A percentile compares a stretch with the other conserved stretches of the same genome.
Conservation (phyloP, 305 asterid genomes). For the Solanum hybrid region DNA sequence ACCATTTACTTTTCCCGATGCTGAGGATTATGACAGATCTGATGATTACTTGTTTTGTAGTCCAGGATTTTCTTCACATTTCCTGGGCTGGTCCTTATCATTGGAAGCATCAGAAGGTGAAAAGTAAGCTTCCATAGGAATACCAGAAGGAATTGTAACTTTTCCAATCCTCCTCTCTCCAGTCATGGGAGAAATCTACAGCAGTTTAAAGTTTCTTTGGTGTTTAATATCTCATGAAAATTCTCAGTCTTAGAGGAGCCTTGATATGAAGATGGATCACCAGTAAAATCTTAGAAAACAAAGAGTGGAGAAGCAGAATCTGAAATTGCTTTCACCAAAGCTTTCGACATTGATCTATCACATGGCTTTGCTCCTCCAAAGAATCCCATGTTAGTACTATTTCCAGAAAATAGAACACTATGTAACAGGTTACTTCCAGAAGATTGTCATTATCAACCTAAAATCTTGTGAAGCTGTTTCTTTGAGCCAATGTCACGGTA, state of each 20-base stretch:
- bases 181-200: neutral
- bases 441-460: conserved; percentile 93
- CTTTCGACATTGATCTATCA: conserved; percentile 39
- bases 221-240: neutral
- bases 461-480: conserved; percentile 79
- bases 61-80: conserved; percentile 53
- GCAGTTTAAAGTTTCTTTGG: neutral
- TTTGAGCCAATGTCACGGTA: conserved; percentile 70
- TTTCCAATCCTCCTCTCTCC: neutral
- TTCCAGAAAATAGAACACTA: conserved; percentile 60
- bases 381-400: conserved; percentile 65
- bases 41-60: conserved; percentile 61
- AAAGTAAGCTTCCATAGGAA: conserved; percentile 34
- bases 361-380: conserved; percentile 66
- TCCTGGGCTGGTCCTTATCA: conserved; percentile 97
- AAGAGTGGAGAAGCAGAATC: conserved; percentile 43
- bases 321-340: conserved; percentile 58
- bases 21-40: conserved; percentile 45
- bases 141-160: neutral
- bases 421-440: conserved; percentile 78
- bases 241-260: conserved; percentile 36
- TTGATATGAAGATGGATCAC: conserved; percentile 42
- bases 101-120: conserved; percentile 72
- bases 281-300: conserved; percentile 43
- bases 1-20: conserved; percentile 29